Percentiles rank a stretch among this genome's conserved stretches.
These are phyloP conservation scores for Curvularia sp. DNA, from an alignment of 2,329 filamentous ascomycete genomes.

Conservation along the genomic window DNA sequence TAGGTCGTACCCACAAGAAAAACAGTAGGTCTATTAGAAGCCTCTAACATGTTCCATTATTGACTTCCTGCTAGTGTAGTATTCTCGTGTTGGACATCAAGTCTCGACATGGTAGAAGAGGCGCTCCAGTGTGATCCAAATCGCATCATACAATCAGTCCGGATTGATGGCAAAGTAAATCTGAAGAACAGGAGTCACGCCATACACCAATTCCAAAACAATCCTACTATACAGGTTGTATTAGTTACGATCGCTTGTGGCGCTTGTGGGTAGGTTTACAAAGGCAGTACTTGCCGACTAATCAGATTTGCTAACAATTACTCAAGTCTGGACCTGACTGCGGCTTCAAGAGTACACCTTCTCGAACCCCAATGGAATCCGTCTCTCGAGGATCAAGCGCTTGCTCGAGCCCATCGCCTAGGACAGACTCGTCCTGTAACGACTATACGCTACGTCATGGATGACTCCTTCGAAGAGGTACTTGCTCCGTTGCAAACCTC, in stretches of 20 bases:
- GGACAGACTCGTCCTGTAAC: constrained; percentile 40
- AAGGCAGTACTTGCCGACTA: neutral
- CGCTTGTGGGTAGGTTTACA: constrained; percentile 56
- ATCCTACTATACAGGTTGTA: constrained; percentile 51
- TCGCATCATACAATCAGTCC: neutral
- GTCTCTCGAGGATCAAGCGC: constrained; percentile 54
- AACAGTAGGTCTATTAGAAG: neutral
- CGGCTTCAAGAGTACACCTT: constrained; percentile 57
- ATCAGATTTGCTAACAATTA: neutral
- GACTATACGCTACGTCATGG: constrained; percentile 50
- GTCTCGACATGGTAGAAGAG: constrained; percentile 55
- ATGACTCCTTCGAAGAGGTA: constrained; percentile 48
- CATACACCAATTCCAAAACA: constrained; percentile 11
- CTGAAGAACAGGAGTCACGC: neutral
- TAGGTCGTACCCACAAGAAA: constrained; percentile 1
- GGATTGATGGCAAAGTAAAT: neutral
- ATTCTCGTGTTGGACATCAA: constrained; percentile 61
- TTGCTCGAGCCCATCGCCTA: constrained; percentile 42
- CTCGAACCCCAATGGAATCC: constrained; percentile 62
- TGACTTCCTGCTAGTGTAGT: constrained; percentile 51
- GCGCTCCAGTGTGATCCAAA: neutral
- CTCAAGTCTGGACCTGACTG: constrained; percentile 51
- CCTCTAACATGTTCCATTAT: neutral
- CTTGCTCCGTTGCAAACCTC: neutral
- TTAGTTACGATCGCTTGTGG: constrained; percentile 61